Percentiles rank a stretch among this genome's conserved stretches.
Evolutionary conservation across 176 grass and related monocot species (phyloP).

Genomic region (Ensete ventricosum): DNA sequence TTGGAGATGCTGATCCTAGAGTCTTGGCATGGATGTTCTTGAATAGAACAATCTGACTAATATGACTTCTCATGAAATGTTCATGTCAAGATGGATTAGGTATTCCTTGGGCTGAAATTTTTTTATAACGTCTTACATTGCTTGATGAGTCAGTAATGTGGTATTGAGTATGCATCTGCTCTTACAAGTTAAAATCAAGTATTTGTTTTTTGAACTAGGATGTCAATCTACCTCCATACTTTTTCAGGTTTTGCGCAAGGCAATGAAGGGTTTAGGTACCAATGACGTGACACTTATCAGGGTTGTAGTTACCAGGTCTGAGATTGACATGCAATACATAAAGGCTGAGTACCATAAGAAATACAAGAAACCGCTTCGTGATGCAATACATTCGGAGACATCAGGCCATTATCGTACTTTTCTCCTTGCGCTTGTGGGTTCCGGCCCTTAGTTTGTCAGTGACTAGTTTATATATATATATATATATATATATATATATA

Average conservation of each 20-base stretch:
- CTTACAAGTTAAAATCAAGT: background rate
- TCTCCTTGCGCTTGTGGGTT: slow-evolving; percentile 76
- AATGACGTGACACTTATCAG: slow-evolving; percentile 72
- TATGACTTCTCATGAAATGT: no score
- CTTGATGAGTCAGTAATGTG: no score
- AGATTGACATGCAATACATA: slow-evolving; percentile 99
- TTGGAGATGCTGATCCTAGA: no score
- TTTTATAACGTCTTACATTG: no score
- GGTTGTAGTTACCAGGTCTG: slow-evolving; percentile 69
- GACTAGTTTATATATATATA: background rate
- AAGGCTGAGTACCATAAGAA: slow-evolving; percentile 79
- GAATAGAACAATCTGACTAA: no score
- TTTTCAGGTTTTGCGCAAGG: slow-evolving; percentile 68
- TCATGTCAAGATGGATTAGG: no score
- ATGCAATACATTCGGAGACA: slow-evolving; percentile 79
- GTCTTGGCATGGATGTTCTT: no score
- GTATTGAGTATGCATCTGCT: no score
- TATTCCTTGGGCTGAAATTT: no score
- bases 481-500: background rate
- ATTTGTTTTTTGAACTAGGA: no score
- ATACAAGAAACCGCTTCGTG: slow-evolving; percentile 54
- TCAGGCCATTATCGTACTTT: slow-evolving; percentile 77
- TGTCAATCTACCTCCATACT: background rate
- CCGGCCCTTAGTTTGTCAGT: slow-evolving; percentile 3
- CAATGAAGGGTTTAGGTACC: slow-evolving; percentile 91